phyloP scores from a whole-genome alignment of 352 stramenopile species.

The Globisporangium lucens region DNA sequence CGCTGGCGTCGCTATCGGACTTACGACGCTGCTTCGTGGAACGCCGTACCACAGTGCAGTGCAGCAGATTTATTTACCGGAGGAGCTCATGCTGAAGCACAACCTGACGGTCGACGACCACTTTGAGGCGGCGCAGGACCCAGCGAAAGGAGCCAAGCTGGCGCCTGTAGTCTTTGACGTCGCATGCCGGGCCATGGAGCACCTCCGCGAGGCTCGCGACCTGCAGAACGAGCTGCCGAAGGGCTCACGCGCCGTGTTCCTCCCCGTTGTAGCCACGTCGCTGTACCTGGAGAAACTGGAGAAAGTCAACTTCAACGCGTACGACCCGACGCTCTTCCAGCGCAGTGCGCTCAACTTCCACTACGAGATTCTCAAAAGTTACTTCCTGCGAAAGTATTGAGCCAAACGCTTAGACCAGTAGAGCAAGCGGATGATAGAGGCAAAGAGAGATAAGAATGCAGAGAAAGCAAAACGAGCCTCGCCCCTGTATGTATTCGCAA shows the following conservation, averaged over 20 bases:
- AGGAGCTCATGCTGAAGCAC: conserved; percentile 80
- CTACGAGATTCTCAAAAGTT: conserved; percentile 68
- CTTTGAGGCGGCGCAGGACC: conserved; percentile 52
- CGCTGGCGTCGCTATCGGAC: conserved; percentile 80
- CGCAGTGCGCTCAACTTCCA: conserved; percentile 61
- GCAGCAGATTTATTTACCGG: conserved; percentile 78
- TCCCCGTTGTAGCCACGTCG: conserved; percentile 61
- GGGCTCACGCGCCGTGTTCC: conserved; percentile 55
- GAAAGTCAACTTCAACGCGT: conserved; percentile 79
- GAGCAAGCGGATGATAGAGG: background rate
- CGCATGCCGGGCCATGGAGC: conserved; percentile 76
- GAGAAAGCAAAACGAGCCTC: background rate
- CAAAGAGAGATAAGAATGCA: background rate
- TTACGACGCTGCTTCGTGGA: conserved; percentile 80
- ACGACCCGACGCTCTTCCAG: conserved; percentile 51
- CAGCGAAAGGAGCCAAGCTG: conserved; percentile 57
- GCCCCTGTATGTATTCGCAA: conserved; percentile 6
- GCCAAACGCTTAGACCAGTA: background rate
- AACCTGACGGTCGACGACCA: conserved; percentile 53
- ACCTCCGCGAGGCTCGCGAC: conserved; percentile 69
- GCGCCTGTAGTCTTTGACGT: conserved; percentile 88
- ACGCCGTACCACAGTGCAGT: conserved; percentile 64
- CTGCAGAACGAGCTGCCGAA: conserved; percentile 52
- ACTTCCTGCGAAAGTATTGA: conserved; percentile 80
- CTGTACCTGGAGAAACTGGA: conserved; percentile 71